phyloP scores from a whole-genome alignment of 2,329 filamentous ascomycete species.

The Calonectria pseudoreteaudii region DNA sequence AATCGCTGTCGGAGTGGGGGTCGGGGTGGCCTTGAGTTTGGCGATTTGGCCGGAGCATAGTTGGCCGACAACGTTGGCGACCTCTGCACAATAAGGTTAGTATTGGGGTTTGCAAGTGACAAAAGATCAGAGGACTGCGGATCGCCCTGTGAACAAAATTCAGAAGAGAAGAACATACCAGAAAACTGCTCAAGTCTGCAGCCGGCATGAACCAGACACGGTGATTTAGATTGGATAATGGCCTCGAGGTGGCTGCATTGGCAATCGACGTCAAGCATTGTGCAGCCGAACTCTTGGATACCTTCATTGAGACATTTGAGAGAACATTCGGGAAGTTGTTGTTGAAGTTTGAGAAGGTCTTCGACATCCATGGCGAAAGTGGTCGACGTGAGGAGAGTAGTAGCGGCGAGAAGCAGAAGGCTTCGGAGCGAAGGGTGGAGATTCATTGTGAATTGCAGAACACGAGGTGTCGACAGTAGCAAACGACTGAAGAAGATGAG shows the following conservation, averaged over 20 bases:
- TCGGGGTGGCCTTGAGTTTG: slow-evolving; percentile 7
- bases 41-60: slow-evolving; percentile 20
- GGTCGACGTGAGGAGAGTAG: slow-evolving; percentile 28
- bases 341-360: slow-evolving; percentile 30
- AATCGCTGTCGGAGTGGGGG: slow-evolving; percentile 9
- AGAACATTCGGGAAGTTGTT: slow-evolving; percentile 53
- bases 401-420: slow-evolving; percentile 18
- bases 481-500: background rate
- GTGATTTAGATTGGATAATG: slow-evolving; percentile 48
- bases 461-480: background rate
- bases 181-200: slow-evolving; percentile 51
- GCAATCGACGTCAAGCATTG: slow-evolving; percentile 49
- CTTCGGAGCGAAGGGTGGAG: background rate
- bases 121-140: background rate
- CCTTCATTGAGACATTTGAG: slow-evolving; percentile 50
- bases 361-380: slow-evolving; percentile 23
- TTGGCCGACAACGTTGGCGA: slow-evolving; percentile 12
- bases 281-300: slow-evolving; percentile 49
- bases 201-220: slow-evolving; percentile 50
- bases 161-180: slow-evolving; percentile 45
- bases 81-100: background rate
- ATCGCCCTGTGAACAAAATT: too few relatives aligned
- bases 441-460: slow-evolving; percentile 4
- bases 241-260: slow-evolving; percentile 51
- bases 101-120: background rate